These are phyloP conservation scores for Sphaerostilbella broomeana DNA, from an alignment of 2,329 filamentous ascomycete species.

Conservation along the genomic window DNA sequence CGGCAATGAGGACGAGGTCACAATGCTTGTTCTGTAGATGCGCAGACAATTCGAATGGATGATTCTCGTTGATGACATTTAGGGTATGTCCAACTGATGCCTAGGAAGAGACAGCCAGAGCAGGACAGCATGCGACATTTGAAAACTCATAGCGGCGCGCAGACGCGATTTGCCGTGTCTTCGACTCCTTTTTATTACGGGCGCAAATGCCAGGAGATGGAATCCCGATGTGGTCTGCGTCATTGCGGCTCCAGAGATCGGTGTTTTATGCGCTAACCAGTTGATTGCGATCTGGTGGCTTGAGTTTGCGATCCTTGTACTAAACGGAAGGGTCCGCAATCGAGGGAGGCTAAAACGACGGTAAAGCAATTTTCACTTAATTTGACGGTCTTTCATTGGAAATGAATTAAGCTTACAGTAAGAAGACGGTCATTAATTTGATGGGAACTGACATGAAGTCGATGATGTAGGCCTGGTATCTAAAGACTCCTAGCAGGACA, in stretches of 20 bases:
- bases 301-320: conserved; percentile 11
- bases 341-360: too few species aligned
- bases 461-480: too few species aligned
- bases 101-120: background rate
- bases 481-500: too few species aligned
- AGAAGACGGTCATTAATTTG: too few species aligned
- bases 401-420: too few species aligned
- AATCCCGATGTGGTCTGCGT: conserved; percentile 26
- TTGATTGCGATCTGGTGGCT: conserved; percentile 13
- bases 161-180: background rate
- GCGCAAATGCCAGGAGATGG: background rate
- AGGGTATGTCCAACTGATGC: background rate
- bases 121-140: background rate
- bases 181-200: too few species aligned
- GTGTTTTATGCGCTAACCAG: conserved; percentile 6
- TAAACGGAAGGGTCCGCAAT: too few species aligned
- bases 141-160: background rate
- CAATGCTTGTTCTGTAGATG: background rate
- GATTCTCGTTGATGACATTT: conserved; percentile 7
- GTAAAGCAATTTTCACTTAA: too few species aligned
- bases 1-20: background rate
- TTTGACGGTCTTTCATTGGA: too few species aligned
- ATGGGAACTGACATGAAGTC: too few species aligned
- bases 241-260: conserved; percentile 28
- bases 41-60: background rate